Base-by-base conservation (phyloP, 768 basidiomycete species). In the Roridomyces roridus region DNA sequence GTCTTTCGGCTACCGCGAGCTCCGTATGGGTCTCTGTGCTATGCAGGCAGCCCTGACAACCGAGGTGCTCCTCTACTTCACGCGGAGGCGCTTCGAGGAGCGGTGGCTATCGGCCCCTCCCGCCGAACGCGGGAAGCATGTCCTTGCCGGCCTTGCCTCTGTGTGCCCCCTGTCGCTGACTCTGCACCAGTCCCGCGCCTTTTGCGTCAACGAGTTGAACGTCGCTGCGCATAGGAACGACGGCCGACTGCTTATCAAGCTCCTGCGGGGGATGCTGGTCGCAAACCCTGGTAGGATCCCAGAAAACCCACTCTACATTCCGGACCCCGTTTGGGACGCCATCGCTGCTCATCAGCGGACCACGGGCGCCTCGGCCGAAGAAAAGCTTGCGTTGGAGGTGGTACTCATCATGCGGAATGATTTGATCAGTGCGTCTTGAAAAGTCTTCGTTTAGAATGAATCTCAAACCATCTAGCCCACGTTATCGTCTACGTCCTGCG, bases 101-200 rank as follows among this genome's bases (percentile, higher is more conserved):
- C 25, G 23, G 5, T 65, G 64, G 61, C 42, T 47, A 17, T 35
- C 36, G 17, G 54, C 51, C 4, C 26, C 25, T 17, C 47, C 50
- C 3, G 57, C 5, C 10, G 24, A 42, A 14, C 52, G 60, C 8
- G 50, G 45, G 23, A 55, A 65, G 37, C 64, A 65, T 37, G 43
- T 54, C 21, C 45, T 65, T 14, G 37, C 51, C 9, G 64, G 57
- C 5, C 23, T 65, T 9, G n/a, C 60, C 21, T 37, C 50, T 18
- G 60, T 42, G 9, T 62, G 64, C 29, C 35, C 64, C 14, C 59
- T 65, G 12, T 52, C 60, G n/a, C 29, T 28, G 15, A 62, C 62
- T 14, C 34, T 65, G 21, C 58, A 65, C 25, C 53, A 62, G 15
- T 35, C 64, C 11, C 50, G 64, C 21, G 18, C 45, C 2, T 62